A percentile compares a stretch with the other conserved stretches of the same genome.
phyloP scores from a whole-genome alignment of 208 protist species.

The Crithidia acanthocephali region DNA sequence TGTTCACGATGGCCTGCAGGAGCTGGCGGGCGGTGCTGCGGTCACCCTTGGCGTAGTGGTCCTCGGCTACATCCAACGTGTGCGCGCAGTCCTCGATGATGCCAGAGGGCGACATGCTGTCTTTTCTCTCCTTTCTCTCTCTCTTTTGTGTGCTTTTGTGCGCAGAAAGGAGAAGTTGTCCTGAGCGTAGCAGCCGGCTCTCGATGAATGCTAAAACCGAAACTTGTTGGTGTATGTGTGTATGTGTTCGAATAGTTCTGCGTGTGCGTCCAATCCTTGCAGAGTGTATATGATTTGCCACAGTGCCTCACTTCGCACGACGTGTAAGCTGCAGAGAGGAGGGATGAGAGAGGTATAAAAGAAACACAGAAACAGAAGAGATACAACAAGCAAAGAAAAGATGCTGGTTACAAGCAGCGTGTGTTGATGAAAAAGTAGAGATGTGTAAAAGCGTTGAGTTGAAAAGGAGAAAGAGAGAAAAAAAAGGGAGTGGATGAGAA shows the following conservation, averaged over 20 bases:
- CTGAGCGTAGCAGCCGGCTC: too few relatives aligned
- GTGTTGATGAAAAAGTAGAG: too few relatives aligned
- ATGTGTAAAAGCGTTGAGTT: too few relatives aligned
- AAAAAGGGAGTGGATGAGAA: too few relatives aligned
- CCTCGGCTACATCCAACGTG: constrained; percentile 61
- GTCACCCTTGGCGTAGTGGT: constrained; percentile 58
- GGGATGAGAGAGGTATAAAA: too few relatives aligned
- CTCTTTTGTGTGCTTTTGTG: neutral
- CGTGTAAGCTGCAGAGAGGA: neutral
- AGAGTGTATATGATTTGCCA: neutral
- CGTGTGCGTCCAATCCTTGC: constrained; percentile 12
- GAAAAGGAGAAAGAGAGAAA: too few relatives aligned
- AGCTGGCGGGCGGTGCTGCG: constrained; percentile 55
- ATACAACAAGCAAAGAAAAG: constrained; percentile 26
- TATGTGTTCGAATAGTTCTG: neutral
- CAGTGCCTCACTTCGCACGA: neutral
- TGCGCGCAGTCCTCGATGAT: constrained; percentile 26
- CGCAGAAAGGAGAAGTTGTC: too few relatives aligned
- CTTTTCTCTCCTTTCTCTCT: neutral
- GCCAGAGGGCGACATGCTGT: constrained; percentile 3
- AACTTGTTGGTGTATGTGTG: neutral
- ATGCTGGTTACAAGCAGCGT: too few relatives aligned
- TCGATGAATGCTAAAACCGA: too few relatives aligned
- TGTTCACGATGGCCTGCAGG: constrained; percentile 52
- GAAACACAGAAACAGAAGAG: neutral